Conservation (phyloP, 768 basidiomycete genomes). For the Lentinula edodes region DNA sequence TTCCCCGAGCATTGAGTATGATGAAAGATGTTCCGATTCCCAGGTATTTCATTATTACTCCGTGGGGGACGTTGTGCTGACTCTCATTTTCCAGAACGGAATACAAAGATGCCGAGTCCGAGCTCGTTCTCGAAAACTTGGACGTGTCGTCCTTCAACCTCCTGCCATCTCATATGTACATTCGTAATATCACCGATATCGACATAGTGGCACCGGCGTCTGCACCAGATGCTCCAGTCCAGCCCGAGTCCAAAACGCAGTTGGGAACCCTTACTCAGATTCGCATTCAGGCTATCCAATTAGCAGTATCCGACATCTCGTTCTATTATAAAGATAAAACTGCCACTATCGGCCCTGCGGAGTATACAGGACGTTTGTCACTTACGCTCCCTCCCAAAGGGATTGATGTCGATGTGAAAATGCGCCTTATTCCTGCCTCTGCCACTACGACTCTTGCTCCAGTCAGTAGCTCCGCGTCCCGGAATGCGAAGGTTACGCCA, state of each 20-base stretch:
- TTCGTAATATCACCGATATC: conserved; percentile 65
- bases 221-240: background rate
- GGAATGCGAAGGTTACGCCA: background rate
- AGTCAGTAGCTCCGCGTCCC: background rate
- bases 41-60: conserved; percentile 31
- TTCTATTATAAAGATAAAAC: conserved; percentile 70
- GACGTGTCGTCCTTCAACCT: conserved; percentile 63
- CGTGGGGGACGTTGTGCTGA: background rate
- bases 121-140: conserved; percentile 73
- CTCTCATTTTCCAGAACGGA: conserved; percentile 48
- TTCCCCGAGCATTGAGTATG: conserved; percentile 49
- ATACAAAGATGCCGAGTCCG: conserved; percentile 61
- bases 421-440: conserved; percentile 56
- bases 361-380: conserved; percentile 58
- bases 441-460: conserved; percentile 11
- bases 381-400: conserved; percentile 62
- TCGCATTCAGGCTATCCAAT: conserved; percentile 58
- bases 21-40: conserved; percentile 67
- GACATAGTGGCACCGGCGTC: conserved; percentile 21
- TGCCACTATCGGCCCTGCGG: conserved; percentile 43
- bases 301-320: conserved; percentile 58
- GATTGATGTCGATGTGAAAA: conserved; percentile 61
- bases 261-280: conserved; percentile 63
- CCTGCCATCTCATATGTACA: conserved; percentile 64
- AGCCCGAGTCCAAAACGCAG: conserved; percentile 1